A percentile compares a stretch with the other conserved stretches of the same genome.
Evolutionary conservation across 2,329 filamentous ascomycete species (phyloP).

Genomic region (Talaromyces islandicus): DNA sequence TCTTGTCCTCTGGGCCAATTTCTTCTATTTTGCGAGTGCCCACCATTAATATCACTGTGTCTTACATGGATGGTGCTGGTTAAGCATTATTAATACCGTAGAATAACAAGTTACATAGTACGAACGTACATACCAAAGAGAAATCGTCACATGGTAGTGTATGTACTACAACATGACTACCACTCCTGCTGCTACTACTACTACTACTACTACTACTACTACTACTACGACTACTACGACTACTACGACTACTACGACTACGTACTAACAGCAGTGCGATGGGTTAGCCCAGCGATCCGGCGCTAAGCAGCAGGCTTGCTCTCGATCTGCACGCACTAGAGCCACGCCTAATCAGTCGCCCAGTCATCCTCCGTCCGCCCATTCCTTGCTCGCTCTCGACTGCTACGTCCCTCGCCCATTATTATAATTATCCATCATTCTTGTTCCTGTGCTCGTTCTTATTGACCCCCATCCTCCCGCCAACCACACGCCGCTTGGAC

Average conservation of each 20-base stretch:
- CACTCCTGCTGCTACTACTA: too few relatives aligned
- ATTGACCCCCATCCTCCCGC: neutral
- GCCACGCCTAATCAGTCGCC: neutral
- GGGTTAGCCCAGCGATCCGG: neutral
- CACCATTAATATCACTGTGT: too few relatives aligned
- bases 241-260: too few relatives aligned
- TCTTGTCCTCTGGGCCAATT: too few relatives aligned
- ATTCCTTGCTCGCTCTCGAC: neutral
- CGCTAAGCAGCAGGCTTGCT: neutral
- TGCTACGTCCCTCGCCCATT: neutral
- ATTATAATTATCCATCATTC: neutral
- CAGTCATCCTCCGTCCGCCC: neutral
- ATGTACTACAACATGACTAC: too few relatives aligned
- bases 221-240: too few relatives aligned
- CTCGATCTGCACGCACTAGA: neutral
- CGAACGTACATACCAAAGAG: too few relatives aligned
- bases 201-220: too few relatives aligned
- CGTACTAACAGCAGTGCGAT: too few relatives aligned
- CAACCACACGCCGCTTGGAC: neutral
- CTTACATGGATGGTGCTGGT: neutral
- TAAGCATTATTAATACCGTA: neutral
- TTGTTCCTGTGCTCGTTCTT: neutral
- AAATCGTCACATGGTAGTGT: neutral
- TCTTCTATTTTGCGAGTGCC: too few relatives aligned
- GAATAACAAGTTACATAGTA: neutral